Percentiles rank a stretch among this genome's conserved stretches.
phyloP scores from a whole-genome alignment of 495 filamentous ascomycete species.

The Chaetomidium leptoderma region DNA sequence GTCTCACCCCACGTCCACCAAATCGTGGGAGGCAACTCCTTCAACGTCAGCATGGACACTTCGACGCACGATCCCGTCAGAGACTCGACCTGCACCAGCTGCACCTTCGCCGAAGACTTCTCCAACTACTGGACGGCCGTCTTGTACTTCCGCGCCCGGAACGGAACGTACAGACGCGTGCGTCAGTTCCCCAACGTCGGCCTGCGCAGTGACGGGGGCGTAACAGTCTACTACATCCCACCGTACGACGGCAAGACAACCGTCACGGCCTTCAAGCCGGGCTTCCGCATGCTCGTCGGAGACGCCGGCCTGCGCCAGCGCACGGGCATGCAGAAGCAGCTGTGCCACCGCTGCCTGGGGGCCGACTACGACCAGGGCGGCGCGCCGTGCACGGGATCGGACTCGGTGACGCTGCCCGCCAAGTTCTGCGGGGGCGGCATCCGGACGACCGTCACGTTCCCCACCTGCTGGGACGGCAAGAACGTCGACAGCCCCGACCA shows the following conservation, averaged over 20 bases:
- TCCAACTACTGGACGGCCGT: conserved; percentile 46
- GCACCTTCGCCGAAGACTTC: conserved; percentile 32
- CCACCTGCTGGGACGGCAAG: conserved; percentile 54
- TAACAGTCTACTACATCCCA: conserved; percentile 41
- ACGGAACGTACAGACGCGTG: conserved; percentile 46
- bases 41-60: conserved; percentile 30
- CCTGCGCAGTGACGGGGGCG: conserved; percentile 32
- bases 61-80: conserved; percentile 23
- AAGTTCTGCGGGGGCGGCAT: conserved; percentile 47
- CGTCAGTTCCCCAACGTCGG: conserved; percentile 37
- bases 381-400: conserved; percentile 48
- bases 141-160: conserved; percentile 40
- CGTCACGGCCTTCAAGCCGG: conserved; percentile 39
- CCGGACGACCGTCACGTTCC: conserved; percentile 47
- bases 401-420: conserved; percentile 30
- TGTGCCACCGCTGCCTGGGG: conserved; percentile 47
- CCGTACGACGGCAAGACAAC: conserved; percentile 36
- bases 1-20: conserved; percentile 42
- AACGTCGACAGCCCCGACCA: conserved; percentile 53
- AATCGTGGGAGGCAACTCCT: conserved; percentile 32
- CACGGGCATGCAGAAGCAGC: conserved; percentile 34
- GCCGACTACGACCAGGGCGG: conserved; percentile 44
- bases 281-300: conserved; percentile 46
- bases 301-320: conserved; percentile 32
- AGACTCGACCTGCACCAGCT: conserved; percentile 32